Evolutionary conservation across 768 basidiomycete genomes (phyloP).

Genomic region (Boletellus emodensis): DNA sequence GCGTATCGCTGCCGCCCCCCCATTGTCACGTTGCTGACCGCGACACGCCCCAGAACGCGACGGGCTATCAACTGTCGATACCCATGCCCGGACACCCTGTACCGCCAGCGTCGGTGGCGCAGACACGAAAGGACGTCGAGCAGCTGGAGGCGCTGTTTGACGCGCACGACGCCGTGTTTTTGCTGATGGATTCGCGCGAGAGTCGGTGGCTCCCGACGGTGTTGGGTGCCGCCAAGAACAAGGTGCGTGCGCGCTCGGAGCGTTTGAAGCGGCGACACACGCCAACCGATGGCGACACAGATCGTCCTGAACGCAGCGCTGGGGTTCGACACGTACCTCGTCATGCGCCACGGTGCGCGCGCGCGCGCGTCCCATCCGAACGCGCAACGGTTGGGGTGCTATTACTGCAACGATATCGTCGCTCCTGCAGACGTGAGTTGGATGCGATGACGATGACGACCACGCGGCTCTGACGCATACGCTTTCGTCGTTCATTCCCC

Average conservation of each 20-base stretch:
- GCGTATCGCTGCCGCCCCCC: slow-evolving; percentile 26
- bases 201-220: slow-evolving; percentile 96
- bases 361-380: slow-evolving; percentile 20
- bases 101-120: slow-evolving; percentile 50
- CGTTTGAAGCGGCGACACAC: not conserved
- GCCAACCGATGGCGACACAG: slow-evolving; percentile 32
- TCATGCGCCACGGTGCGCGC: slow-evolving; percentile 91
- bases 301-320: slow-evolving; percentile 92
- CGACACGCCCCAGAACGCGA: slow-evolving; percentile 59
- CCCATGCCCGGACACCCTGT: slow-evolving; percentile 99
- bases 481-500: not conserved
- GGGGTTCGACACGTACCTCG: slow-evolving; percentile 93
- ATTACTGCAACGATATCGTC: slow-evolving; percentile 98
- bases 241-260: slow-evolving; percentile 33
- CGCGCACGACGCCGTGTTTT: slow-evolving; percentile 84
- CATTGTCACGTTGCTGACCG: too few species aligned
- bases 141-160: slow-evolving; percentile 76
- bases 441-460: too few species aligned
- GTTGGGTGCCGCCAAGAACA: slow-evolving; percentile 76
- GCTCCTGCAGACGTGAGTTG: slow-evolving; percentile 84
- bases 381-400: slow-evolving; percentile 71
- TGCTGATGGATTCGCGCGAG: slow-evolving; percentile 98
- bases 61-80: slow-evolving; percentile 72
- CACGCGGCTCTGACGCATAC: too few species aligned
- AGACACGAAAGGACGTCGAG: slow-evolving; percentile 63